phyloP scores from a whole-genome alignment of 352 stramenopile genomes.

The Pythium biforme region DNA sequence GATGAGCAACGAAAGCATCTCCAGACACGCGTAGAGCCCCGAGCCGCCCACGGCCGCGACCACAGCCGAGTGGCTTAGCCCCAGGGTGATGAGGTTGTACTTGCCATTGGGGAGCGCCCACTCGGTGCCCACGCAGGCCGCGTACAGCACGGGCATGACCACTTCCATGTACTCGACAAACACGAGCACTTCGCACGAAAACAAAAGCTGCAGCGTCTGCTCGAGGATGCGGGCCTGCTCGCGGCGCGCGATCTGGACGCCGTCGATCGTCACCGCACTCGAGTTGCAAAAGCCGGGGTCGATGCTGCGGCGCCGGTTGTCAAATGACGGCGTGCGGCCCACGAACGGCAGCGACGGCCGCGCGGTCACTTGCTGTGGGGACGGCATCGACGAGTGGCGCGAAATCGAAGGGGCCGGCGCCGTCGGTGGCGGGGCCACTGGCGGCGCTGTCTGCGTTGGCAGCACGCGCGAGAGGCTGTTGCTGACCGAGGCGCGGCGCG shows the following conservation, averaged over 20 bases:
- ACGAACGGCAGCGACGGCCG: background rate
- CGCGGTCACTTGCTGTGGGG: background rate
- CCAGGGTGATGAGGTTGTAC: constrained; percentile 17
- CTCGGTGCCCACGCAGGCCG: constrained; percentile 3
- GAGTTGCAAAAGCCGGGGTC: background rate
- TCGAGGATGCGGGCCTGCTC: constrained; percentile 26
- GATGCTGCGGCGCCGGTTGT: background rate
- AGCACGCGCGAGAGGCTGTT: constrained; percentile 9
- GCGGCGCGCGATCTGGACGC: constrained; percentile 14
- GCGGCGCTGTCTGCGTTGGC: background rate
- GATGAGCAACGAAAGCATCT: constrained; percentile 35
- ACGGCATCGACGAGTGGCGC: background rate
- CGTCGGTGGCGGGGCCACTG: background rate
- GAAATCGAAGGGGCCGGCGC: background rate
- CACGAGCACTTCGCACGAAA: constrained; percentile 4
- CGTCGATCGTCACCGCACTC: constrained; percentile 17
- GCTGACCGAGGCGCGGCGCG: background rate
- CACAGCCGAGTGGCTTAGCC: background rate
- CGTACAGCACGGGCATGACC: constrained; percentile 22
- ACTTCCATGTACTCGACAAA: constrained; percentile 27
- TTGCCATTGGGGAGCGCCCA: constrained; percentile 10
- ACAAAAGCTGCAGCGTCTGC: constrained; percentile 31
- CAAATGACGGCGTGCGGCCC: background rate
- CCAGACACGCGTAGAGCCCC: constrained; percentile 32
- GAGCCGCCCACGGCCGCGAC: background rate